Base-by-base conservation (phyloP, 2,329 filamentous ascomycete species). In the Ophiobolus disseminans region DNA sequence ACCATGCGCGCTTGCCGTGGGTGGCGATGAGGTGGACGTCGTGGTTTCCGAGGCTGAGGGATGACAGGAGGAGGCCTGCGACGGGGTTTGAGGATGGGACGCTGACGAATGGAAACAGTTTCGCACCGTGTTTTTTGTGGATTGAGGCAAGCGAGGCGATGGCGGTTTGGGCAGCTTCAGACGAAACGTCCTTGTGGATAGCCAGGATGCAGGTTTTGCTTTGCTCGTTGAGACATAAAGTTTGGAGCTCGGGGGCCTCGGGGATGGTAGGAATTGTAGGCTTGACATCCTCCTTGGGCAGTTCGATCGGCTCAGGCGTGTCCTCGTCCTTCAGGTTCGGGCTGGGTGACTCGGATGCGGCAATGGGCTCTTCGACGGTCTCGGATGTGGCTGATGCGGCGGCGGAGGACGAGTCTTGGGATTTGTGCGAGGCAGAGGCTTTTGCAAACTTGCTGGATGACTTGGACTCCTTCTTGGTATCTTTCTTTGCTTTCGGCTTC, bases 1-100 rank as follows among this genome's bases (percentile, higher is more conserved):
- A 95, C 94, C 94, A 99, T 32, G 83, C 82, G 44, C 91, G 86
- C 65, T 92, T 91, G 23, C 84, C 88, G 72, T 97, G 97, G 50
- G 96, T 73, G 13, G 91, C 91, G 45, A 97, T 79, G 35, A 97
- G 75, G 66, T 92, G 86, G 13, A 91, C 77, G 1, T 78, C 76
- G 1, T 74, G 72, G 2, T 66, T 66, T 17, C 65, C 67, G 3
- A 97, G 78, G 1, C 78, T 82, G 14, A 97, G 82, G n/a, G 80
- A 77, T 31, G 80, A 75, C 46, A 85, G 78, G 4, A 93, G 72
- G 4, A 73, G 70, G 1, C 76, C 72, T 0, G 82, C 81, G 6
- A 80, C 80, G n/a, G 79, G 73, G 57, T 88, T 88, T 28, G 80
- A 77, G 32, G 78, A 77, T 10, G 90, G 83, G 0, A 97, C 79